Base-by-base conservation (phyloP, 192 early-diverging fungal species). In the Backusella mclennaniae region DNA sequence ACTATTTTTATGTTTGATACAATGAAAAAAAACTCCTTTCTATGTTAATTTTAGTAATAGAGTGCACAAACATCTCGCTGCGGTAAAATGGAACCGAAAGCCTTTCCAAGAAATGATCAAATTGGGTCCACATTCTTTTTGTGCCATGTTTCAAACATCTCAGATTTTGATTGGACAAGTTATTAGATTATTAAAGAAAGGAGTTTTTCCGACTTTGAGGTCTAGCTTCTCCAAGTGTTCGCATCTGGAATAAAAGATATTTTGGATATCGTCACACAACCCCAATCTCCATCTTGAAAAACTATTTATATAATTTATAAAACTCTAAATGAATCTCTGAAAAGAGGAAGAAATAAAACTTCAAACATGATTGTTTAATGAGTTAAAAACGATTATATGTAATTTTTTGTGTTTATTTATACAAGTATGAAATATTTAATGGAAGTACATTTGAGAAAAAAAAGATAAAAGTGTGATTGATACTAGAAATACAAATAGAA, bases 371-470 rank as follows among this genome's bases (percentile, higher is more conserved):
- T 49, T 49, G 17, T 49, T 49, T 49, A 49, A n/a, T 49, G 46
- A 49, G 46, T 49, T n/a, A 49, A 21, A 44, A 4, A 11, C 19
- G 8, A 21, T 53, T 53, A 53, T 56, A 56, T 21, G 23, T 63
- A 29, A 3, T n/a, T 63, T 59, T 59, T 63, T 63, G 26, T 63
- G 56, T 63, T 63, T 63, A 63, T 63, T 63, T 63, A 63, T 63
- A 63, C 56, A 63, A 63, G 56, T 63, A 63, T 29, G 46, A 29
- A 26, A 14, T 63, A 29, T 26, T 29, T 63, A 63, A 63, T 63
- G 26, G 23, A 29, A 63, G 21, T 29, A 63, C 4, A 63, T 26
- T 63, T n/a, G n/a, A 56, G 33, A 21, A 21, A 23, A 56, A 21
- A 56, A 26, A 59, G 4, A 26, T 26, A 23, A 29, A 0, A 14